These are phyloP conservation scores for Suillus subalutaceus DNA, from an alignment of 768 basidiomycete species.

Conservation along the genomic window DNA sequence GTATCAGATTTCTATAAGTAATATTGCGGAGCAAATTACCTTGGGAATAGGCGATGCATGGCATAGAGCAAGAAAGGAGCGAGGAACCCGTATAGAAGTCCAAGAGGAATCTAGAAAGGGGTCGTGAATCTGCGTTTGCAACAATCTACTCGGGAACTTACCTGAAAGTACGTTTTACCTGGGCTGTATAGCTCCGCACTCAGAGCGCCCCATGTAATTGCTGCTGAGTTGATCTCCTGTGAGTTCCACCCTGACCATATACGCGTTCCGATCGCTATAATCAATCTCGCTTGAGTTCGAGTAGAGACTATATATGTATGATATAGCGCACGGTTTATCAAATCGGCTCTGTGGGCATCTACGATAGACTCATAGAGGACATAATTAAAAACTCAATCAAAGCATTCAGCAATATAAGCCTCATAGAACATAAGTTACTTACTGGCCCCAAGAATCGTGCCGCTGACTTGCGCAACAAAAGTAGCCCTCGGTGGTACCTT, in stretches of 20 bases:
- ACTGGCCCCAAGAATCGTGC: conserved; percentile 55
- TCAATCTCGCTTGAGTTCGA: conserved; percentile 11
- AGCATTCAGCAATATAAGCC: not conserved
- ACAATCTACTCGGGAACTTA: conserved; percentile 32
- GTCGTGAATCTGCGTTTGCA: not conserved
- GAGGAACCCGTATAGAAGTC: conserved; percentile 35
- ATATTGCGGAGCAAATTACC: conserved; percentile 19
- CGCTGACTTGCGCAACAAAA: conserved; percentile 50
- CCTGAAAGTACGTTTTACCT: conserved; percentile 47
- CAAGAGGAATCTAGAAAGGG: conserved; percentile 19
- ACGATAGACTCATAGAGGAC: conserved; percentile 23
- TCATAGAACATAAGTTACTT: conserved; percentile 11
- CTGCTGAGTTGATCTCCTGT: conserved; percentile 55
- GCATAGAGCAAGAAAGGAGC: conserved; percentile 32
- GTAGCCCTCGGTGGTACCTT: conserved; percentile 55
- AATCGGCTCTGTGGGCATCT: conserved; percentile 14
- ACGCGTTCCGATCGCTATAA: conserved; percentile 19
- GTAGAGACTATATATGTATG: not conserved
- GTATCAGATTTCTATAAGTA: conserved; percentile 2
- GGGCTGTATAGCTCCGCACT: conserved; percentile 54
- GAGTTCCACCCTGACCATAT: conserved; percentile 43
- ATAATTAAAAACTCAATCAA: conserved; percentile 22
- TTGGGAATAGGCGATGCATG: conserved; percentile 21
- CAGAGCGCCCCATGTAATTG: conserved; percentile 58
- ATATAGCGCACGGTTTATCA: conserved; percentile 15